A percentile compares a stretch with the other conserved stretches of the same genome.
phyloP scores from a whole-genome alignment of 352 stramenopile species.

The Phytophthora sojae region DNA sequence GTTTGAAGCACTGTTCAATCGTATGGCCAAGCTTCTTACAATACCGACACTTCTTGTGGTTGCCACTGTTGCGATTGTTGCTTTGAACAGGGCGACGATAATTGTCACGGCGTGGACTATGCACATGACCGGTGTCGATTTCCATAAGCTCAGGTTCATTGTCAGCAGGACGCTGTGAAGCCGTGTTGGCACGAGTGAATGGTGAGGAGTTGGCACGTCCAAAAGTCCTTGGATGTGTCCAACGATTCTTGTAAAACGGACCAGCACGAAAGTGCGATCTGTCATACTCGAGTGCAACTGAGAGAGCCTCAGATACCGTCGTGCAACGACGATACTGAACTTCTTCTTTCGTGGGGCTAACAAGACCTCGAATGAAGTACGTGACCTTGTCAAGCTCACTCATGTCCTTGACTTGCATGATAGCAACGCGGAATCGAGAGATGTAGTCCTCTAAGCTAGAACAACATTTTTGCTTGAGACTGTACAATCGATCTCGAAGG shows the following conservation, averaged over 20 bases:
- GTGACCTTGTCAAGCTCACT: neutral
- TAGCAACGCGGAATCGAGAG: neutral
- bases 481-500: constrained; percentile 1
- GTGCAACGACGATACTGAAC: neutral
- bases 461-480: neutral
- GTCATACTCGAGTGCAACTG: neutral
- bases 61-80: neutral
- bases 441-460: constrained; percentile 1
- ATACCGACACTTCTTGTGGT: neutral
- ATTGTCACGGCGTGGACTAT: neutral
- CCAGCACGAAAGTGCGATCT: neutral
- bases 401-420: constrained; percentile 2
- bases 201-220: neutral
- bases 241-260: neutral
- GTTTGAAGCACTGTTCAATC: neutral
- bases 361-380: neutral
- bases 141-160: neutral
- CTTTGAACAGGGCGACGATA: neutral
- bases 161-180: neutral
- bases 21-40: neutral
- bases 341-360: neutral
- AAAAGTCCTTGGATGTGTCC: neutral
- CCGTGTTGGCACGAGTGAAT: neutral
- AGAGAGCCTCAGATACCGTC: neutral
- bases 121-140: neutral